Percentiles rank a stretch among this genome's conserved stretches.
phyloP scores from a whole-genome alignment of 176 grass and related monocot species.

The Oryza meyeriana region DNA sequence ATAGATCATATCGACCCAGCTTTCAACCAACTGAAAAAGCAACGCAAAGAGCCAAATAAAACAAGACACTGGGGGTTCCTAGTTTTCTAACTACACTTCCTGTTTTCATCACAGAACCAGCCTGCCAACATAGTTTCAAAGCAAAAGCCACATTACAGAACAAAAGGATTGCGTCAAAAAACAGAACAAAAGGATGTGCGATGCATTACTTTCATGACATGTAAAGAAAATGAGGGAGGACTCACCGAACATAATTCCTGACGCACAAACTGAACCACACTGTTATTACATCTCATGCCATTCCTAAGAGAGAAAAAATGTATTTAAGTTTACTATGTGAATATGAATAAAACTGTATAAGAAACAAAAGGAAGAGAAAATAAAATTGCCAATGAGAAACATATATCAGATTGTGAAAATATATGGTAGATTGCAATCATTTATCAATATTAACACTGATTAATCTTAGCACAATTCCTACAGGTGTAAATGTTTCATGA shows the following conservation, averaged over 20 bases:
- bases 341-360: conserved; percentile 2
- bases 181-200: too few species aligned
- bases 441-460: not conserved
- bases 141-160: too few species aligned
- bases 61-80: too few species aligned
- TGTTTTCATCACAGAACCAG: too few species aligned
- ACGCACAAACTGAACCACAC: conserved; percentile 2
- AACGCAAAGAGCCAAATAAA: too few species aligned
- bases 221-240: not conserved
- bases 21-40: too few species aligned
- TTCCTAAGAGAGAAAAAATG: not conserved
- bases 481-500: conserved; percentile 13
- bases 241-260: not conserved
- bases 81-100: too few species aligned
- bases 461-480: not conserved
- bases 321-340: not conserved
- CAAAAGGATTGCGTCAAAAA: too few species aligned
- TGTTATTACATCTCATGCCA: not conserved
- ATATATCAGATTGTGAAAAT: not conserved
- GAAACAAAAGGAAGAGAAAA: not conserved
- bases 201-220: not conserved
- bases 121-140: too few species aligned
- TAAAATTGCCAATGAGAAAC: too few species aligned
- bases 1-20: too few species aligned
- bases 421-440: not conserved